These are phyloP conservation scores for Leccinum pachyderme DNA, from an alignment of 1,284 basidiomycete genomes.

Conservation along the genomic window DNA sequence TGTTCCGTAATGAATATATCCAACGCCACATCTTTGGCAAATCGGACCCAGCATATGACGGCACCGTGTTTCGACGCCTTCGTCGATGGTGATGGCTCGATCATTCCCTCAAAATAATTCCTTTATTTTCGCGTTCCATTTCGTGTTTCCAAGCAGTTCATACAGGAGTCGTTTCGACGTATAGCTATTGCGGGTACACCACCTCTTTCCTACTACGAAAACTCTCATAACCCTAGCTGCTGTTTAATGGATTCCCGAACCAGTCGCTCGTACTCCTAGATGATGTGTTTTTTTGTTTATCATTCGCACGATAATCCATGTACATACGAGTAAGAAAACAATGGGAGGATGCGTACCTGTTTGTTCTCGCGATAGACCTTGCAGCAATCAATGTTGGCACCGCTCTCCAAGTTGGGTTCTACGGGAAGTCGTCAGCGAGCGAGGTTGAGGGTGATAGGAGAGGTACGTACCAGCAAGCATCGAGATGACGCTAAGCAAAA, in stretches of 20 bases:
- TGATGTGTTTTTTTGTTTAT: not conserved
- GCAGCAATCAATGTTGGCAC: conserved; percentile 97
- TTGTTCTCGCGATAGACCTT: conserved; percentile 91
- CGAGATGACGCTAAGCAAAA: conserved; percentile 91
- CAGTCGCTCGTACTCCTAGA: conserved; percentile 67
- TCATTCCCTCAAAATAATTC: not conserved
- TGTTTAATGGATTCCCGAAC: conserved; percentile 70
- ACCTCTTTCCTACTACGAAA: conserved; percentile 12
- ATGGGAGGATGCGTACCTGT: conserved; percentile 36
- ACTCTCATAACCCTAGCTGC: conserved; percentile 61
- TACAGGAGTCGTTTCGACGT: conserved; percentile 1
- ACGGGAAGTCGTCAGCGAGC: conserved; percentile 5
- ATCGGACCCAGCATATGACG: conserved; percentile 42
- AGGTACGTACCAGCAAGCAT: conserved; percentile 86
- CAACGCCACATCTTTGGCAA: conserved; percentile 70
- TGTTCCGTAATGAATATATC: conserved; percentile 82
- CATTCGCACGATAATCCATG: not conserved
- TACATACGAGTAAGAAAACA: not conserved
- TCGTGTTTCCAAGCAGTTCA: not conserved
- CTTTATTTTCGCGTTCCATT: not conserved
- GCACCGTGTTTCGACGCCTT: conserved; percentile 53
- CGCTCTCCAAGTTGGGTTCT: conserved; percentile 99
- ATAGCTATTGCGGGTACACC: conserved; percentile 13
- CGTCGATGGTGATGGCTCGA: conserved; percentile 6
- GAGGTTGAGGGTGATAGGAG: not conserved